These are phyloP conservation scores for Solanum corneliomulleri DNA, from an alignment of 257 asterid species.

Conservation along the genomic window DNA sequence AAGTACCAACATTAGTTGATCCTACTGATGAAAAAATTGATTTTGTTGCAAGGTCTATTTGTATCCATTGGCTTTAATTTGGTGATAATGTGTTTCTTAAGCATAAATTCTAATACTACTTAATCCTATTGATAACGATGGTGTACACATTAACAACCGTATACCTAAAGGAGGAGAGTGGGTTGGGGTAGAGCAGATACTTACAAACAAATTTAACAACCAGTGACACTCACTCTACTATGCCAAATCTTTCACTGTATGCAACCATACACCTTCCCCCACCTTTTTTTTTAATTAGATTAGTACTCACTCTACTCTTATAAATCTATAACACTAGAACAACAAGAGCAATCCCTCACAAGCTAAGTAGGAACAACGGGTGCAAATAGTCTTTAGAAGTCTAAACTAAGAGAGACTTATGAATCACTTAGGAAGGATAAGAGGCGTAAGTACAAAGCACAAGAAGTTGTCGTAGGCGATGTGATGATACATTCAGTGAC, in stretches of 20 bases:
- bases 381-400: no score
- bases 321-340: no score
- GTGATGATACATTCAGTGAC: no score
- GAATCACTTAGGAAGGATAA: no score
- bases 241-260: neutral
- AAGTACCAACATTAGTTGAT: neutral
- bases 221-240: neutral
- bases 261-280: neutral
- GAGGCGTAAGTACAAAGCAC: no score
- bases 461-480: no score
- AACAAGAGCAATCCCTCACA: no score
- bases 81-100: neutral
- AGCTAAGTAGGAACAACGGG: no score
- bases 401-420: no score
- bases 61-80: neutral
- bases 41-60: neutral
- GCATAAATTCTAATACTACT: neutral
- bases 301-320: neutral
- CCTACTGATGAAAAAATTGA: neutral
- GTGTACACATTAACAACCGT: neutral
- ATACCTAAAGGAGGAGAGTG: neutral
- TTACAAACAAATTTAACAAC: neutral
- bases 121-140: neutral
- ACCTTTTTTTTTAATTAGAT: no score
- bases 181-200: neutral